Evolutionary conservation across 495 filamentous ascomycete species (phyloP).

Genomic region (Trichocladium uniseriatum): DNA sequence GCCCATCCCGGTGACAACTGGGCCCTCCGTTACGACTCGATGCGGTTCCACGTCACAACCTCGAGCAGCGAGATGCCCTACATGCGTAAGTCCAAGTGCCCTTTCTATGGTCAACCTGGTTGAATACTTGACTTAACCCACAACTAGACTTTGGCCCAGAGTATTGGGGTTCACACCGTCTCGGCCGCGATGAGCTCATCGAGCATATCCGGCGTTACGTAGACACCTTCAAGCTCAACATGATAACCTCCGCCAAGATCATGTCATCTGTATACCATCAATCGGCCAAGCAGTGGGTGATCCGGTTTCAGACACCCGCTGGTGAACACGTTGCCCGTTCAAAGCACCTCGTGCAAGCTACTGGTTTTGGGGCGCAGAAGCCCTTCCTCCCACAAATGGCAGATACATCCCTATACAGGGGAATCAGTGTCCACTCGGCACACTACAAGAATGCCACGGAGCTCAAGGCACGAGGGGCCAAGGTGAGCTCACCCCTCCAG

Average conservation of each 20-base stretch:
- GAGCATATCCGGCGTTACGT: conserved; percentile 20
- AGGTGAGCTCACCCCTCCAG: conserved; percentile 6
- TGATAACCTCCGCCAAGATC: conserved; percentile 21
- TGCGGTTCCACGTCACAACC: conserved; percentile 27
- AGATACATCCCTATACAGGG: conserved; percentile 15
- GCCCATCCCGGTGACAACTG: conserved; percentile 28
- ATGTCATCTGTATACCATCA: conserved; percentile 18
- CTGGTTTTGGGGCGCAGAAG: conserved; percentile 20
- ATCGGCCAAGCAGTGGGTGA: conserved; percentile 14
- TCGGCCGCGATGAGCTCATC: conserved; percentile 20
- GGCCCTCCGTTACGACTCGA: conserved; percentile 25
- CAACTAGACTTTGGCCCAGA: conserved; percentile 15
- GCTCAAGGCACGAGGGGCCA: conserved; percentile 8
- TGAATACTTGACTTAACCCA: not conserved
- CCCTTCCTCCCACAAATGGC: conserved; percentile 19
- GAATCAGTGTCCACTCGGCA: conserved; percentile 22
- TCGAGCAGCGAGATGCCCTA: conserved; percentile 22
- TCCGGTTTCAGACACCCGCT: conserved; percentile 11
- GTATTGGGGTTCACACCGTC: conserved; percentile 5
- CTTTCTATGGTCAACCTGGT: too few species aligned
- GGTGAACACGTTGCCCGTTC: conserved; percentile 1
- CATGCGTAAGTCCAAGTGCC: conserved; percentile 9
- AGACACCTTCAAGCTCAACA: conserved; percentile 21
- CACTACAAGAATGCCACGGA: conserved; percentile 14
- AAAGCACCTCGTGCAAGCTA: conserved; percentile 29